phyloP scores from a whole-genome alignment of 2,329 filamentous ascomycete species.

The Monascus ruber region DNA sequence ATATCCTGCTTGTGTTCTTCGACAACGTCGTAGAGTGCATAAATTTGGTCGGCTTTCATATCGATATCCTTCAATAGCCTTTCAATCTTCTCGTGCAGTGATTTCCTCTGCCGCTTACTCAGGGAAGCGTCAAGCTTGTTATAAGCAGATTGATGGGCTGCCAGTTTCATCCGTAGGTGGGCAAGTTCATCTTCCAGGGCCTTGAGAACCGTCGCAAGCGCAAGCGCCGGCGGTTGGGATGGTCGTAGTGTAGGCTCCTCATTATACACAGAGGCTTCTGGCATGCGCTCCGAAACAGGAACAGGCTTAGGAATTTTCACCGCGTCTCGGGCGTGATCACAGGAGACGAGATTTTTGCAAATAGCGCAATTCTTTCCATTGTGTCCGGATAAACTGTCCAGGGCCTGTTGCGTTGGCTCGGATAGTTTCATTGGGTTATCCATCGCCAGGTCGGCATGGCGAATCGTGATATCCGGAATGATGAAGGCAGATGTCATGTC shows the following conservation, averaged over 20 bases:
- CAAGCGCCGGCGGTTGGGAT: conserved; percentile 56
- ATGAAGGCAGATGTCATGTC: conserved; percentile 56
- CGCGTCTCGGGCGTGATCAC: conserved; percentile 19
- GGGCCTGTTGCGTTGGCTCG: conserved; percentile 28
- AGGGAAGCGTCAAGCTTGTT: conserved; percentile 55
- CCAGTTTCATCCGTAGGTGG: conserved; percentile 62
- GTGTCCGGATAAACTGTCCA: conserved; percentile 36
- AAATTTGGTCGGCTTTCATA: conserved; percentile 67
- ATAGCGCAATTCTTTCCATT: conserved; percentile 46
- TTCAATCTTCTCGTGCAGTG: conserved; percentile 50
- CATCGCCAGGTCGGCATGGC: conserved; percentile 16
- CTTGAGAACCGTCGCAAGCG: conserved; percentile 75
- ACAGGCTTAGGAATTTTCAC: conserved; percentile 39
- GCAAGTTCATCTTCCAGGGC: conserved; percentile 66
- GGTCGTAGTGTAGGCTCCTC: conserved; percentile 50
- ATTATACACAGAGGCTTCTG: conserved; percentile 32
- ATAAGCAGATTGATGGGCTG: conserved; percentile 50
- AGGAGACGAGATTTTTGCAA: conserved; percentile 38
- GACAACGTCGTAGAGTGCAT: conserved; percentile 70
- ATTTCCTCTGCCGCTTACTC: conserved; percentile 52
- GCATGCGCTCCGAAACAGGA: conserved; percentile 40
- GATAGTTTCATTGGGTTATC: conserved; percentile 24
- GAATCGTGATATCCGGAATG: conserved; percentile 50
- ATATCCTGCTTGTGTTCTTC: conserved; percentile 63
- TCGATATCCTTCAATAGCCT: conserved; percentile 53